Evolutionary conservation across 495 filamentous ascomycete species (phyloP).

Genomic region (Corynascus novoguineensis): DNA sequence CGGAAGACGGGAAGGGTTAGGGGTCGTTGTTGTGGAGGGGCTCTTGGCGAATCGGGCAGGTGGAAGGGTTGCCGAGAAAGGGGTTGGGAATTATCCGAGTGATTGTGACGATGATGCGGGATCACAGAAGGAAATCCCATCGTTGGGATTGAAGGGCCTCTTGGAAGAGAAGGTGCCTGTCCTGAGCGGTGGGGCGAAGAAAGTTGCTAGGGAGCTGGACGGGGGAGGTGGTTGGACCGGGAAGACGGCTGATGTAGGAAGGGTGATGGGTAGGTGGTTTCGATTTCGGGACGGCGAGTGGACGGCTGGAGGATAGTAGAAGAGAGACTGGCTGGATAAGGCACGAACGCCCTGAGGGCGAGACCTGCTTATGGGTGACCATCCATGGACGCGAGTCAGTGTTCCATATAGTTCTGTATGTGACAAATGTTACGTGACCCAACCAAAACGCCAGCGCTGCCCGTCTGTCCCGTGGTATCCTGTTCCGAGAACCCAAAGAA

Average conservation of each 20-base stretch:
- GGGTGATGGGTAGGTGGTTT: conserved; percentile 70
- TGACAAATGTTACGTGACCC: not conserved
- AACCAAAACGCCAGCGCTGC: conserved; percentile 8
- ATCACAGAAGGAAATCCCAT: conserved; percentile 34
- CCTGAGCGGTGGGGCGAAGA: conserved; percentile 54
- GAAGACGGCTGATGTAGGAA: conserved; percentile 59
- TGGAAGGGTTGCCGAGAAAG: not conserved
- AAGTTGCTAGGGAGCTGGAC: conserved; percentile 38
- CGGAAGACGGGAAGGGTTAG: conserved; percentile 39
- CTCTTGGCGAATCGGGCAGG: not conserved
- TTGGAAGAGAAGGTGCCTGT: conserved; percentile 57
- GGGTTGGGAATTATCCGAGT: no score
- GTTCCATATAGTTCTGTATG: not conserved
- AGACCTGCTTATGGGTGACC: not conserved
- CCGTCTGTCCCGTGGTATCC: conserved; percentile 21
- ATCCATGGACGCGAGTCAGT: conserved; percentile 1
- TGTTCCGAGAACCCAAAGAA: conserved; percentile 5
- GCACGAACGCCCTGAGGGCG: not conserved
- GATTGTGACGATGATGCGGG: not conserved
- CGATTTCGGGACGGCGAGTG: conserved; percentile 44
- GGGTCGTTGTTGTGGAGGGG: conserved; percentile 32
- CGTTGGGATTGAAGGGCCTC: conserved; percentile 28
- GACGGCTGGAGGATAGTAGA: conserved; percentile 18
- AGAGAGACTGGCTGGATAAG: not conserved
- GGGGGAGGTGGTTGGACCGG: conserved; percentile 58